phyloP scores from a whole-genome alignment of 2,329 filamentous ascomycete genomes.

The Alternaria sp. region DNA sequence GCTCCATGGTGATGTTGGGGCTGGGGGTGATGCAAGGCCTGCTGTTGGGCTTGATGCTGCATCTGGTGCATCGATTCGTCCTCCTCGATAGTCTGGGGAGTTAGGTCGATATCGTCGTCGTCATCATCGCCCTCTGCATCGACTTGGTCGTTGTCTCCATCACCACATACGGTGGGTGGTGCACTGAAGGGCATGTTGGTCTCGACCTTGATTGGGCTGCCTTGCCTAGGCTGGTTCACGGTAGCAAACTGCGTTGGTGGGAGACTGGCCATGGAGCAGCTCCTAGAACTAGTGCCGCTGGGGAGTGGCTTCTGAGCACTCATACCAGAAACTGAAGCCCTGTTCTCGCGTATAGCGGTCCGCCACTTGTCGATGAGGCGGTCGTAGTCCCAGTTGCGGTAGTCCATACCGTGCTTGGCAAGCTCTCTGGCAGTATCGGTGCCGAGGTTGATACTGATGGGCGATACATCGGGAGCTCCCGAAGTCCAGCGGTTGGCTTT shows the following conservation, averaged over 20 bases:
- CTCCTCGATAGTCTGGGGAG: constrained; percentile 38
- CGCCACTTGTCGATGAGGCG: constrained; percentile 53
- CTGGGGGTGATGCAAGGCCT: constrained; percentile 19
- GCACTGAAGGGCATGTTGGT: constrained; percentile 38
- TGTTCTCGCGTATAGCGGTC: constrained; percentile 45
- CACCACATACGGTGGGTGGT: constrained; percentile 41
- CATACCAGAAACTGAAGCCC: constrained; percentile 38
- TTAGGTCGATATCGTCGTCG: constrained; percentile 44
- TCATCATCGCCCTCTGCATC: constrained; percentile 50
- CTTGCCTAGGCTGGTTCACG: constrained; percentile 25
- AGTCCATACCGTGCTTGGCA: constrained; percentile 47
- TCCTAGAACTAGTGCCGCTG: constrained; percentile 25
- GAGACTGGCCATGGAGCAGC: constrained; percentile 43
- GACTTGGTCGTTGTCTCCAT: constrained; percentile 39
- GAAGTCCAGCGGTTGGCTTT: constrained; percentile 41
- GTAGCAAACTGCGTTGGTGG: constrained; percentile 33
- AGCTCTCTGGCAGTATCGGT: constrained; percentile 51
- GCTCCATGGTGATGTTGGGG: constrained; percentile 29
- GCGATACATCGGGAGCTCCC: constrained; percentile 37
- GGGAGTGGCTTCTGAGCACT: constrained; percentile 48
- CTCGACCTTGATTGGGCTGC: constrained; percentile 32
- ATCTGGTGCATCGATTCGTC: constrained; percentile 30
- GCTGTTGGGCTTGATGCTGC: constrained; percentile 17
- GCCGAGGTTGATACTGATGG: constrained; percentile 49
- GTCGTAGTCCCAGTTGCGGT: constrained; percentile 53